These are phyloP conservation scores for Leishmania mexicana DNA, from an alignment of 208 protist genomes.

Conservation along the genomic window DNA sequence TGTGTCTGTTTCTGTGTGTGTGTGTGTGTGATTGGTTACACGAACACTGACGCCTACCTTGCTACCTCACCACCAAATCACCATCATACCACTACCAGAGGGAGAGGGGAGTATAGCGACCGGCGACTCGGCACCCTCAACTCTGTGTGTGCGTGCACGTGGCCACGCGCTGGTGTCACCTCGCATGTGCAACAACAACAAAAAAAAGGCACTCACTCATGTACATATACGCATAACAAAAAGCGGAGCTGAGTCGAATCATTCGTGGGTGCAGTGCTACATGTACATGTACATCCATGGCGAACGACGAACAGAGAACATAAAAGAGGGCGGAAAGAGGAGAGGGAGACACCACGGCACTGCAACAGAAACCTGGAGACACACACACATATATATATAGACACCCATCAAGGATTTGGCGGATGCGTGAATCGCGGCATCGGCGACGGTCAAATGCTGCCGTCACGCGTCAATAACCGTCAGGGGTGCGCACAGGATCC, in stretches of 20 bases:
- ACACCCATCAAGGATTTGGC: neutral
- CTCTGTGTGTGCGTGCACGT: neutral
- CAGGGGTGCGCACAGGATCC: neutral
- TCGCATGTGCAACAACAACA: neutral
- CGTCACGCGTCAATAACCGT: neutral
- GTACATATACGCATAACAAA: neutral
- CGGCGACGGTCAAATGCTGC: neutral
- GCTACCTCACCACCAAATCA: neutral
- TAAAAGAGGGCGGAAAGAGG: neutral
- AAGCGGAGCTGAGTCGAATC: neutral
- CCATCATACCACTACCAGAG: neutral
- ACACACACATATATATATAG: neutral
- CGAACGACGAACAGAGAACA: neutral
- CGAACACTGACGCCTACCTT: neutral
- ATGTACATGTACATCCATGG: conserved; percentile 1
- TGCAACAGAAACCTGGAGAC: neutral
- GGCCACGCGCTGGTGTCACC: neutral
- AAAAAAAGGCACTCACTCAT: neutral
- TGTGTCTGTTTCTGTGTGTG: neutral
- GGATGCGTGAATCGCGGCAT: neutral
- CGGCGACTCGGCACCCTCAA: neutral
- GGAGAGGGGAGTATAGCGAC: neutral
- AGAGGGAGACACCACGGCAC: neutral
- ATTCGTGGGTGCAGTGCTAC: neutral
- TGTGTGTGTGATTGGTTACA: neutral